Base-by-base conservation (phyloP, 2,329 filamentous ascomycete species). In the Neocucurbitaria cava region DNA sequence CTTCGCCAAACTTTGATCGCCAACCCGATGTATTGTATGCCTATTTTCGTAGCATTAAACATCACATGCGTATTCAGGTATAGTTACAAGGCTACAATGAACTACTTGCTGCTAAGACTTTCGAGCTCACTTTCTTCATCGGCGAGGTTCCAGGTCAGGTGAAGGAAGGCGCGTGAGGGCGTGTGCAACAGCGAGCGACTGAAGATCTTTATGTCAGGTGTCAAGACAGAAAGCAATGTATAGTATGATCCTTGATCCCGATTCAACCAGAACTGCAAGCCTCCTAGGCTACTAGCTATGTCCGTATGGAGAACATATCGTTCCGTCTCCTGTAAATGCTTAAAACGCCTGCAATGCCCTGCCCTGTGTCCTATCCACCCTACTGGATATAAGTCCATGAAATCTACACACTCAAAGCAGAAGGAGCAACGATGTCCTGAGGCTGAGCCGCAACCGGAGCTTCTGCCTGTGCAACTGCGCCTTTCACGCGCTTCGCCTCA, bases 401-500 rank as follows among this genome's bases (percentile, higher is more conserved):
- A 8, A 1, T 31, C 55, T 48, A 70, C 30, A 65, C 62, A 33
- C 61, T 69, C 52, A 70, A 49, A 0, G 64, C 56, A 18, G 65
- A 53, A 10, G 62, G 47, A 13, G 52, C 58, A 17, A 56, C n/a
- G 1, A 60, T 46, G 18, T 72, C 69, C 23, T 62, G 65, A 5
- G 59, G 42, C 2, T 58, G 43, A 7, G 55, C 33, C 0, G 47
- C 36, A 15, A 54, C 49, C 5, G 54, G 38, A 0, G 52, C 46
- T 31, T 63, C 54, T 0, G 50, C 23, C 18, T 53, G 45, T 0
- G 55, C 47, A 5, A 70, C 70, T 0, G 68, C 60, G 1, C 68
- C 44, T 40, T 68, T 75, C 24, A 70, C 52, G 3, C 71, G 57
- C 55, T 75, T 75, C 2, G 65, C 58, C 23, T 62, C 60, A 5